Base-by-base conservation (phyloP, 768 basidiomycete genomes). In the Galerina marginata region DNA sequence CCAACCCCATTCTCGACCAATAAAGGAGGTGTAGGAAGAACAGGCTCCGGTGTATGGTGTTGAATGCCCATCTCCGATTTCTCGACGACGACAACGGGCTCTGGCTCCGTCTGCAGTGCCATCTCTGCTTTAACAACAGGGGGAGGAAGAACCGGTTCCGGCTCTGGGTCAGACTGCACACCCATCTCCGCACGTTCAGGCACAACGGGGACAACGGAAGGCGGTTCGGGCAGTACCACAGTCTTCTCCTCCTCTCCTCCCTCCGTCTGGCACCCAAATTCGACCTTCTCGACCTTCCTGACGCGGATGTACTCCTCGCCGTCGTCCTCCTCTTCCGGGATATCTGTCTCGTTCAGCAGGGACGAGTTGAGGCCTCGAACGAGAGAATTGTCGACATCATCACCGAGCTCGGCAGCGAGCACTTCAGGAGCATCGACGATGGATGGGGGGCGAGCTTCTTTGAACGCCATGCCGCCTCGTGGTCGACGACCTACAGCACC, bases 401-500 rank as follows among this genome's bases (percentile, higher is more conserved):
- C 48, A 12, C 74, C 69, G 49, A 93, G 75, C 67, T 90, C 91
- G 42, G 85, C 81, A 25, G 90, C 86, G 39, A 92, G 81, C 7
- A 89, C 85, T 66, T 89, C 90, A 0, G 91, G 90, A 15, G 86
- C 84, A 42, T 86, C 89, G 9, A 92, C 84, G 33, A 93, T 75
- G 0, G 89, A 91, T 23, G 86, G 77, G 14, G 91, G 90, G 29
- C 91, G 80, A 11, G 84, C 83, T 63, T 91, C 86, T 64, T 87
- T 86, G 76, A 83, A 90, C 6, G 89, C 84, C 33, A 84, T 84
- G 57, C 90, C 90, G 54, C 89, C 89, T 20, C 90, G 78, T 7
- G 79, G 69, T 45, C 89, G 81, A 38, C 89, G 82, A 39, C 81
- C 80, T 47, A 77, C 69, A 6, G 79, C 78, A 52, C 84, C 79